These are phyloP conservation scores for Rosa hybrid DNA, from an alignment of 331 rosid species.

Conservation along the genomic window DNA sequence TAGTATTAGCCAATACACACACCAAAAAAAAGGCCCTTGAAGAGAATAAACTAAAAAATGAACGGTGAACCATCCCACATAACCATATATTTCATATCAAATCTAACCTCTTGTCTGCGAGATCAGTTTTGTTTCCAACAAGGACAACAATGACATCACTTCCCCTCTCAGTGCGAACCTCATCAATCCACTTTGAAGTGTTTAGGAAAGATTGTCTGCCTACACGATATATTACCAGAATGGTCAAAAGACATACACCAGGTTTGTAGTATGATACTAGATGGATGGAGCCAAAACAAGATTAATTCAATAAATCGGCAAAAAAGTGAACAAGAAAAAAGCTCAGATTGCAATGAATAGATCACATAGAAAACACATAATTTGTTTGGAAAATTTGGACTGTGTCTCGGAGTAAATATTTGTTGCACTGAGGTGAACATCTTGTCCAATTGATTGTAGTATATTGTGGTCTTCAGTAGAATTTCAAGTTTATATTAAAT, in stretches of 20 bases:
- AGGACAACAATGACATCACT: constrained; percentile 94
- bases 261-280: background rate
- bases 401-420: background rate
- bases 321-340: background rate
- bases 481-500: background rate
- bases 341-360: background rate
- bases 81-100: background rate
- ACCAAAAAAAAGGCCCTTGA: background rate
- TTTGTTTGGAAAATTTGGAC: background rate
- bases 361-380: background rate
- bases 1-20: background rate
- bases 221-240: constrained; percentile 18
- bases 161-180: constrained; percentile 98
- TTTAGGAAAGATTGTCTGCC: constrained; percentile 93
- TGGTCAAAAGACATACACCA: constrained; percentile 9
- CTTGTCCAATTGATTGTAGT: background rate
- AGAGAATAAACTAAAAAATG: background rate
- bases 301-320: background rate
- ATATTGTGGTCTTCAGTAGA: background rate
- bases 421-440: background rate
- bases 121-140: constrained; percentile 98
- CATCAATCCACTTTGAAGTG: constrained; percentile 96
- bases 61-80: background rate
- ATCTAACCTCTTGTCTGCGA: constrained; percentile 90
- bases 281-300: background rate